These are phyloP conservation scores for Pseudogymnoascus sp. DNA, from an alignment of 2,329 filamentous ascomycete genomes.

Conservation along the genomic window DNA sequence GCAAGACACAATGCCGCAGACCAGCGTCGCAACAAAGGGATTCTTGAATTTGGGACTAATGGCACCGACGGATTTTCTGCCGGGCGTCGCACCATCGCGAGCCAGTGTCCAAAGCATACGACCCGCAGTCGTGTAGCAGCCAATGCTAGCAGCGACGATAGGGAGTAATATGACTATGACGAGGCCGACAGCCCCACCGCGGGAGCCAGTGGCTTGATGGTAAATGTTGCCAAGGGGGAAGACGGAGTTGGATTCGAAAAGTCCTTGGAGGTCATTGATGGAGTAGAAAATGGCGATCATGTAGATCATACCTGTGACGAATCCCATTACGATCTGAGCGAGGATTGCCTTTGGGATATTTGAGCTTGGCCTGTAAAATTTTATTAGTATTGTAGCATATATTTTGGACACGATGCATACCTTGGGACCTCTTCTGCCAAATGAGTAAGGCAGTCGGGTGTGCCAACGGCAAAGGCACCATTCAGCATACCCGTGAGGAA, in stretches of 20 bases:
- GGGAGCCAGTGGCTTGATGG: conserved; percentile 46
- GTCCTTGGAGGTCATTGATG: conserved; percentile 46
- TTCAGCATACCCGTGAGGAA: conserved; percentile 57
- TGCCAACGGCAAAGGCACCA: conserved; percentile 60
- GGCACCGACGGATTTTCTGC: conserved; percentile 37
- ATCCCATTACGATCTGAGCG: conserved; percentile 43
- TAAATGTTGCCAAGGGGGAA: conserved; percentile 64
- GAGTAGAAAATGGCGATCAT: conserved; percentile 50
- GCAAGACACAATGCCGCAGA: conserved; percentile 42
- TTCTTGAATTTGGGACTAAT: conserved; percentile 41
- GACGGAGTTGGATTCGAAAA: conserved; percentile 41
- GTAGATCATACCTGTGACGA: conserved; percentile 46
- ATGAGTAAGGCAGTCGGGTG: conserved; percentile 58
- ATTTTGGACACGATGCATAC: conserved; percentile 12
- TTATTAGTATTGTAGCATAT: background rate
- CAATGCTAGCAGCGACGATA: conserved; percentile 44
- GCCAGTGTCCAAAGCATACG: conserved; percentile 57
- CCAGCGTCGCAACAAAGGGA: conserved; percentile 49
- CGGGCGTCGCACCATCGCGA: conserved; percentile 50
- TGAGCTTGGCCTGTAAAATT: conserved; percentile 31
- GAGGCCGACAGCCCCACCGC: conserved; percentile 43
- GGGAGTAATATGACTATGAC: conserved; percentile 47
- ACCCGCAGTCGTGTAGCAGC: conserved; percentile 53
- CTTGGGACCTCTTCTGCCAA: conserved; percentile 56
- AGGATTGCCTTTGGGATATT: conserved; percentile 49